These are phyloP conservation scores for Phytophthora palmivora DNA, from an alignment of 352 stramenopile species.

Conservation along the genomic window DNA sequence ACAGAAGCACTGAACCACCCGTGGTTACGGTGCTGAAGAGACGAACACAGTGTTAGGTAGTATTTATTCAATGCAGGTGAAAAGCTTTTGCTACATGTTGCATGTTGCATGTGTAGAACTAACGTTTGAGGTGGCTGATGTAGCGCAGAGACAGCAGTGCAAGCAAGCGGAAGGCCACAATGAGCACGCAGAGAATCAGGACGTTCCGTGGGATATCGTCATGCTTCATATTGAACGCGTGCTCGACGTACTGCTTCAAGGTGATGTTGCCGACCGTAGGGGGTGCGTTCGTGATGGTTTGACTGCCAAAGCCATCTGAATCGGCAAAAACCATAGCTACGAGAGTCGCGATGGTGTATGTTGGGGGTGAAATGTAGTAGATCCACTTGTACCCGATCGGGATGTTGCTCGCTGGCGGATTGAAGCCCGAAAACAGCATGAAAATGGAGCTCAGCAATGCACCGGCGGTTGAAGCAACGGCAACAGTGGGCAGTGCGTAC, in stretches of 20 bases:
- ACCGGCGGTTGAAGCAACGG: constrained; percentile 52
- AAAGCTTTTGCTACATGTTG: too few species aligned
- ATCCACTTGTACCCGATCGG: too few species aligned
- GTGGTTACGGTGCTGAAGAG: constrained; percentile 50
- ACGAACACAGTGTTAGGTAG: constrained; percentile 30
- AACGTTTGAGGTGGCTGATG: constrained; percentile 63
- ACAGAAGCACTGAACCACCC: constrained; percentile 62
- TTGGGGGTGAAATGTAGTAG: too few species aligned
- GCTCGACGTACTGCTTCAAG: constrained; percentile 52
- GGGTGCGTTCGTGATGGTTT: constrained; percentile 34
- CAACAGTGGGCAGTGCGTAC: constrained; percentile 51
- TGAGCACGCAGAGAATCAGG: constrained; percentile 44
- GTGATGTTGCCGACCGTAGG: constrained; percentile 41
- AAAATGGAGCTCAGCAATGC: too few species aligned
- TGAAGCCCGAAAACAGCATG: too few species aligned
- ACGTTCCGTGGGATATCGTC: constrained; percentile 40
- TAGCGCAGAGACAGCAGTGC: constrained; percentile 55
- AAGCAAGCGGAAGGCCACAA: constrained; percentile 53
- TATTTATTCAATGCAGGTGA: constrained; percentile 46
- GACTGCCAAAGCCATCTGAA: constrained; percentile 40
- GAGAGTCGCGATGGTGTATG: constrained; percentile 51
- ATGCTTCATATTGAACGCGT: constrained; percentile 44
- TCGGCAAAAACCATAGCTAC: constrained; percentile 48
- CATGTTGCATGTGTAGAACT: too few species aligned
- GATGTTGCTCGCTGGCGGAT: too few species aligned